A percentile compares a stretch with the other conserved stretches of the same genome.
phyloP scores from a whole-genome alignment of 768 basidiomycete species.

The Tulasnella sp. region DNA sequence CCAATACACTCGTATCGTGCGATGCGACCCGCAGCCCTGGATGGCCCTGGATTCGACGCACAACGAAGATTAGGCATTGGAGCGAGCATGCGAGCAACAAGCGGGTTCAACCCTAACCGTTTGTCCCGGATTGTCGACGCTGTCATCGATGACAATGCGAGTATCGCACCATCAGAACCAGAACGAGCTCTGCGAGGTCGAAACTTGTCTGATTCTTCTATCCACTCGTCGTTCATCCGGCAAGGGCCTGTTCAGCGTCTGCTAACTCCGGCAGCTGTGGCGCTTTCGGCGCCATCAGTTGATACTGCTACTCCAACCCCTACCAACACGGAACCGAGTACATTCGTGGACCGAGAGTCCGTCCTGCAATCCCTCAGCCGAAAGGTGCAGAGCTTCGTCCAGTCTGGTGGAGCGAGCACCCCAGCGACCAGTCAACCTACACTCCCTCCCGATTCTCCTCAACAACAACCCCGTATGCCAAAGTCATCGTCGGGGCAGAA shows the following conservation, averaged over 20 bases:
- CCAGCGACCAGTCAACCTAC: neutral
- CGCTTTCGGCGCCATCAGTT: slow-evolving; percentile 8
- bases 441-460: neutral
- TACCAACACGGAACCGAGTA: neutral
- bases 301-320: slow-evolving; percentile 13
- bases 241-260: slow-evolving; percentile 26
- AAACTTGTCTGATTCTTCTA: slow-evolving; percentile 86
- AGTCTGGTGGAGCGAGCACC: slow-evolving; percentile 16
- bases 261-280: slow-evolving; percentile 38
- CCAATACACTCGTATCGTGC: neutral
- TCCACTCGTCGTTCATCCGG: slow-evolving; percentile 70
- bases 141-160: slow-evolving; percentile 47
- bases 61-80: slow-evolving; percentile 23
- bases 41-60: neutral
- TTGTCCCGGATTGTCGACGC: slow-evolving; percentile 71
- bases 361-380: slow-evolving; percentile 32
- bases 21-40: neutral
- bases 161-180: slow-evolving; percentile 26
- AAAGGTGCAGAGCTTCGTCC: slow-evolving; percentile 28
- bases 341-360: slow-evolving; percentile 26
- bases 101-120: slow-evolving; percentile 22
- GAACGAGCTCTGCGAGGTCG: slow-evolving; percentile 58
- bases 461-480: neutral
- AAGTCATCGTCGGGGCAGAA: neutral
- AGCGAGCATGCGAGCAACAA: slow-evolving; percentile 9